phyloP scores from a whole-genome alignment of 2,329 filamentous ascomycete genomes.

The Aspergillus calidoustus region DNA sequence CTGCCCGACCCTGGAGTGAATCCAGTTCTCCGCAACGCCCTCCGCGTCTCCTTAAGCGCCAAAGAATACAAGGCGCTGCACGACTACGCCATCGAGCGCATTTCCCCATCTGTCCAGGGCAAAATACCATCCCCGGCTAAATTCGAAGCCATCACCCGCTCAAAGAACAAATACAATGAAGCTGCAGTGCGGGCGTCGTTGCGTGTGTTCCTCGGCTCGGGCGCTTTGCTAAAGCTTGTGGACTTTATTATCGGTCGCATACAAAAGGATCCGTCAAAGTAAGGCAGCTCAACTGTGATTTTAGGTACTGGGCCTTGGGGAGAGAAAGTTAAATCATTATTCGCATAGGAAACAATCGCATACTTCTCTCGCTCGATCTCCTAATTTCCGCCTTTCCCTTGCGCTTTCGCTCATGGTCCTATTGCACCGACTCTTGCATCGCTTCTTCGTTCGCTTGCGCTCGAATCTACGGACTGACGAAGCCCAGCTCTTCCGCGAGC shows the following conservation, averaged over 20 bases:
- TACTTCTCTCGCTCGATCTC: slow-evolving; percentile 56
- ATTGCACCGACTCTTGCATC: slow-evolving; percentile 85
- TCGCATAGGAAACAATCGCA: slow-evolving; percentile 41
- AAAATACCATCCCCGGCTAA: slow-evolving; percentile 54
- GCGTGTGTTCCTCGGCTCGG: slow-evolving; percentile 70
- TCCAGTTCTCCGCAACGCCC: slow-evolving; percentile 78
- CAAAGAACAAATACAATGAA: slow-evolving; percentile 69
- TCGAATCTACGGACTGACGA: slow-evolving; percentile 78
- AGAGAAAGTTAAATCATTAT: slow-evolving; percentile 1
- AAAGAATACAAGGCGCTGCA: slow-evolving; percentile 86
- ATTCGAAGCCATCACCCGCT: slow-evolving; percentile 57
- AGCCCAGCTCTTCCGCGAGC: slow-evolving; percentile 76
- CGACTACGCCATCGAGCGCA: slow-evolving; percentile 78
- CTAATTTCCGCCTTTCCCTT: slow-evolving; percentile 76
- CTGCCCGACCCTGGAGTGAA: slow-evolving; percentile 51
- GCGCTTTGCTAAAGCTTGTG: slow-evolving; percentile 66
- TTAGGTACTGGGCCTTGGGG: not conserved
- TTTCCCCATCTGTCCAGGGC: slow-evolving; percentile 61
- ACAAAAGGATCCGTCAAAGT: slow-evolving; percentile 30
- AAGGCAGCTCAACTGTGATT: slow-evolving; percentile 23
- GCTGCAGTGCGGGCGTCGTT: slow-evolving; percentile 72
- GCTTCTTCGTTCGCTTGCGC: slow-evolving; percentile 82
- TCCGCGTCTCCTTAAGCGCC: slow-evolving; percentile 82
- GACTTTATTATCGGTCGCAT: slow-evolving; percentile 51
- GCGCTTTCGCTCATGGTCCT: slow-evolving; percentile 85